Evolutionary conservation across 176 grass and related monocot genomes (phyloP).

Genomic region (Ensete ventricosum): DNA sequence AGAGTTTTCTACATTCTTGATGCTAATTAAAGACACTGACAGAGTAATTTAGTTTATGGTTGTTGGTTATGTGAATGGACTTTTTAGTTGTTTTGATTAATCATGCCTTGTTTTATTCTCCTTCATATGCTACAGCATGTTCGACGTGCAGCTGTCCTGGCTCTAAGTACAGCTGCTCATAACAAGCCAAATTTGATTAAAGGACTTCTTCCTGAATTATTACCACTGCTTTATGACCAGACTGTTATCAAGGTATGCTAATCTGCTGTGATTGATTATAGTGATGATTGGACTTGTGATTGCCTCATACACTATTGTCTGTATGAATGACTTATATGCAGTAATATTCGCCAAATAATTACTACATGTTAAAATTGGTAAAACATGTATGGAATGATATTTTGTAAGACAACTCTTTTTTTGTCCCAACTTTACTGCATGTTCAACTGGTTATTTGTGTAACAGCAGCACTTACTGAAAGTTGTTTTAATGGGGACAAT

Average conservation of each 20-base stretch:
- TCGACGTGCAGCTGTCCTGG: constrained; percentile 74
- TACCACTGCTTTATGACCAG: constrained; percentile 84
- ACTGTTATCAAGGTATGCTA: constrained; percentile 78
- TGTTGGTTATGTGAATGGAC: not conserved
- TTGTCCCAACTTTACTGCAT: too few relatives aligned
- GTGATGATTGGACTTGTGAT: not conserved
- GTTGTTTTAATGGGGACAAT: too few relatives aligned
- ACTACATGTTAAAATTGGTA: not conserved
- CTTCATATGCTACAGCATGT: constrained; percentile 58
- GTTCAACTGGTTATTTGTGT: too few relatives aligned
- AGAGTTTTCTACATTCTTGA: constrained; percentile 70
- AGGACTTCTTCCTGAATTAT: constrained; percentile 70
- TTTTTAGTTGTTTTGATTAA: not conserved
- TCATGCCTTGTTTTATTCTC: not conserved
- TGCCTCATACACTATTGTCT: not conserved
- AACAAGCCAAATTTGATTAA: constrained; percentile 92
- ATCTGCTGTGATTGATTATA: not conserved
- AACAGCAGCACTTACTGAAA: too few relatives aligned
- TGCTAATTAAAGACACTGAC: constrained; percentile 78
- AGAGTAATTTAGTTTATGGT: constrained; percentile 37
- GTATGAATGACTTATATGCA: not conserved
- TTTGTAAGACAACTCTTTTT: too few relatives aligned
- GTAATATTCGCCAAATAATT: not conserved
- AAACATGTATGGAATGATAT: not conserved
- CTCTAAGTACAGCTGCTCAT: constrained; percentile 81